phyloP scores from a whole-genome alignment of 768 basidiomycete species.

The Tylopilus intermedius region DNA sequence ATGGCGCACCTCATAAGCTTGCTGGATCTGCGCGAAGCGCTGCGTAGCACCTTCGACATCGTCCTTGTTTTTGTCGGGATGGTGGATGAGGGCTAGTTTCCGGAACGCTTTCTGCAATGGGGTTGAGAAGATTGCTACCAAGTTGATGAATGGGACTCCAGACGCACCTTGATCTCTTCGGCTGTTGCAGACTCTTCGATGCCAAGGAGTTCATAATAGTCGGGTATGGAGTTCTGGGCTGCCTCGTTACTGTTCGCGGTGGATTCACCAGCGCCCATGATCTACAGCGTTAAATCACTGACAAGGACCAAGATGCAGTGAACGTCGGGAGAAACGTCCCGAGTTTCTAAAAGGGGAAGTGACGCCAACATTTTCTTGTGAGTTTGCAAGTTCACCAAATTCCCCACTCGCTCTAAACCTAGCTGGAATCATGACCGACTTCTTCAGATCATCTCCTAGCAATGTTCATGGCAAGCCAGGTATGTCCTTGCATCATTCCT shows the following conservation, averaged over 20 bases:
- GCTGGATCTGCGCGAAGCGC: conserved; percentile 83
- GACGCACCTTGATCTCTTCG: conserved; percentile 81
- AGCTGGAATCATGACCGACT: conserved; percentile 44
- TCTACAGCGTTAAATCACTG: background rate
- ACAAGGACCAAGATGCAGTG: too few relatives aligned
- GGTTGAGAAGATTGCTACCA: conserved; percentile 2
- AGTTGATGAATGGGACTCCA: background rate
- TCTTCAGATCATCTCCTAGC: conserved; percentile 39
- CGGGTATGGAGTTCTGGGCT: conserved; percentile 33
- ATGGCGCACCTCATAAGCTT: conserved; percentile 83
- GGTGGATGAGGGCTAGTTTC: conserved; percentile 75
- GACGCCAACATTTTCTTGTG: background rate
- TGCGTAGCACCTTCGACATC: conserved; percentile 83
- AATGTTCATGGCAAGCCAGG: conserved; percentile 21
- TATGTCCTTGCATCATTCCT: background rate
- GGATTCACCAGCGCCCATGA: conserved; percentile 72
- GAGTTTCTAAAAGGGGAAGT: background rate
- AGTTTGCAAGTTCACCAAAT: too few relatives aligned
- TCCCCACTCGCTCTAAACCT: background rate
- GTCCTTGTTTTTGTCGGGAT: conserved; percentile 83
- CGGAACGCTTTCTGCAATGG: conserved; percentile 69
- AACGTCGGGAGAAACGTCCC: background rate
- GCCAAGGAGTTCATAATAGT: conserved; percentile 81
- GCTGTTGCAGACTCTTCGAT: conserved; percentile 76
- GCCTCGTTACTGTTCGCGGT: conserved; percentile 34